Percentiles rank a stretch among this genome's conserved stretches.
These are phyloP conservation scores for Lipomyces mesembrius DNA, from an alignment of 805 yeast genomes.

Conservation along the genomic window DNA sequence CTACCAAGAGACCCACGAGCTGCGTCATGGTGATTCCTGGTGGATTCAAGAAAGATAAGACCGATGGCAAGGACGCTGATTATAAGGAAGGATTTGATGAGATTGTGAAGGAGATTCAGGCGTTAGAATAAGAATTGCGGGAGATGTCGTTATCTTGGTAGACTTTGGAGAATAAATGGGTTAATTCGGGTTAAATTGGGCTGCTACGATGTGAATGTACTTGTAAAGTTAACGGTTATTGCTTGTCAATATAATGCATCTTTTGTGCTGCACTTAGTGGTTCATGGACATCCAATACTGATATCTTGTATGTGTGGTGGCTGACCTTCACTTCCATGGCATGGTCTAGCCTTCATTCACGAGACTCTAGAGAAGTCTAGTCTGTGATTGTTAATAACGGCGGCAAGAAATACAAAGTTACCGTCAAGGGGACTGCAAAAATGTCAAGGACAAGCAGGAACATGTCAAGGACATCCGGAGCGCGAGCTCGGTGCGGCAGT, in stretches of 20 bases:
- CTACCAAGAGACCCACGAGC: conserved; percentile 98
- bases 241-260: neutral
- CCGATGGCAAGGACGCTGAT: conserved; percentile 69
- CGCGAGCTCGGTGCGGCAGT: neutral
- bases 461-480: neutral
- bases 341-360: too few species aligned
- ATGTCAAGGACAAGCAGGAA: neutral
- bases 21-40: conserved; percentile 98
- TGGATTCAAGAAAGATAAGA: conserved; percentile 70
- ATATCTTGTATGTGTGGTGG: too few species aligned
- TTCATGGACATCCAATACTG: too few species aligned
- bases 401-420: neutral
- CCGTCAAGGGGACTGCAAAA: neutral
- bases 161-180: neutral
- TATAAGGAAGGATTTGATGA: conserved; percentile 93
- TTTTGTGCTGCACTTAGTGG: neutral
- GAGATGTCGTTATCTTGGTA: neutral
- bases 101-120: conserved; percentile 82
- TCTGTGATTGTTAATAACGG: neutral
- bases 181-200: neutral
- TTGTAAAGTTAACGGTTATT: conserved; percentile 1
- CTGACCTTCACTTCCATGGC: too few species aligned
- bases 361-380: neutral
- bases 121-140: conserved; percentile 13
- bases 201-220: neutral